Base-by-base conservation (phyloP, 2,329 filamentous ascomycete species). In the Penicillium sp. region DNA sequence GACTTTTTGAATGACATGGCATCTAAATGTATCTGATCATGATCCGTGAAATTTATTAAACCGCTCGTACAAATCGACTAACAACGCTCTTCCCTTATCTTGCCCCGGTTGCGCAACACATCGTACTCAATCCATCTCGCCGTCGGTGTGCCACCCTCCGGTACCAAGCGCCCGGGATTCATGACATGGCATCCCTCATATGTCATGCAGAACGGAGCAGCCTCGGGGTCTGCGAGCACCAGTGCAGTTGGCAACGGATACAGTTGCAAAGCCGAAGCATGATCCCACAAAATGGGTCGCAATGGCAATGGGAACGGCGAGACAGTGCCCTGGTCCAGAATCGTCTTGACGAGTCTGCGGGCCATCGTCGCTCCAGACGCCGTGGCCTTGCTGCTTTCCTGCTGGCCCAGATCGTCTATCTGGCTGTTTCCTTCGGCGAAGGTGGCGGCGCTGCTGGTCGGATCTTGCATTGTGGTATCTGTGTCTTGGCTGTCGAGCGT, bases 161-260 rank as follows among this genome's bases (percentile, higher is more conserved):
- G 86, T 22, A 95, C 81, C 47, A 99, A 74, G 46, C 83, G 81
- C 5, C 92, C 91, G 0, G 94, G 92, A 71, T 99, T 99, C 83
- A 99, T 87, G 32, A 97, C 92, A 76, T 94, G 90, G 68, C 94
- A 97, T 0, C 92, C 93, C 73, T 96, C 93, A 68, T 97, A 97
- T 13, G 90, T 96, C 60, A 97, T 79, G 50, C 88, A 89, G 67
- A 96, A 99, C 0, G 91, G 83, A 13, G 90, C 87, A 9, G 88
- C 87, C 40, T 92, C 90, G 0, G 88, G 80, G 74, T 99, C 94
- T 2, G 91, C 87, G 4, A 99, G 76, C 14, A 95, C 84, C 67
- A 97, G 79, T 1, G 90, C 86, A 18, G 90, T 93, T 2, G 94
- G 94, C 27, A 97, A 75, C 8, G 93, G 94, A 71, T 97, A 97